These are phyloP conservation scores for Cladosporium velox DNA, from an alignment of 2,329 filamentous ascomycete genomes.

Conservation along the genomic window DNA sequence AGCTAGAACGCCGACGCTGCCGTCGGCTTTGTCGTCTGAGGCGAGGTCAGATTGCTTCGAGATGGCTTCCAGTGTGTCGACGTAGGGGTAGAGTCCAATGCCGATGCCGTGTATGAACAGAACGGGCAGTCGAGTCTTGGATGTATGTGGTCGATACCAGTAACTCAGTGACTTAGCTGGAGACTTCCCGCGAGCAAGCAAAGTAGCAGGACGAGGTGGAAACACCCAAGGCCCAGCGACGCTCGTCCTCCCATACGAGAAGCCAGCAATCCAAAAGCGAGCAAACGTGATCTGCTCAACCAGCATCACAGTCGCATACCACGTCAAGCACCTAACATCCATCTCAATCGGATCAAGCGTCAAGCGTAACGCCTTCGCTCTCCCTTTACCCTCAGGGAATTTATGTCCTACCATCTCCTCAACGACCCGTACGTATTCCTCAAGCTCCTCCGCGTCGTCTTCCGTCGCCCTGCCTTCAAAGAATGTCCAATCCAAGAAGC, in stretches of 20 bases:
- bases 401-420: constrained; percentile 56
- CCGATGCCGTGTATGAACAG: constrained; percentile 73
- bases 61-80: constrained; percentile 58
- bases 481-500: constrained; percentile 70
- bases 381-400: constrained; percentile 58
- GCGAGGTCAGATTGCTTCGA: constrained; percentile 31
- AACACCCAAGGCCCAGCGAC: constrained; percentile 46
- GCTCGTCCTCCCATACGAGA: constrained; percentile 28
- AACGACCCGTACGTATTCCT: constrained; percentile 52
- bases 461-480: constrained; percentile 60
- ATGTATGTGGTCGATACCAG: constrained; percentile 66
- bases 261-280: constrained; percentile 30
- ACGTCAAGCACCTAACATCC: constrained; percentile 56
- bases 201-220: constrained; percentile 58
- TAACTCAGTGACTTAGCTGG: constrained; percentile 58
- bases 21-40: constrained; percentile 47
- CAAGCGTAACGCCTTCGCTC: constrained; percentile 60
- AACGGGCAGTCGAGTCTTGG: constrained; percentile 58
- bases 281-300: constrained; percentile 48
- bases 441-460: constrained; percentile 53
- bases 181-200: constrained; percentile 52
- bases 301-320: constrained; percentile 59
- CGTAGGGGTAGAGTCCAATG: constrained; percentile 66
- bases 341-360: constrained; percentile 62
- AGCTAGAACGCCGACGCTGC: constrained; percentile 62